A percentile compares a stretch with the other conserved stretches of the same genome.
Conservation (phyloP, 2,329 filamentous ascomycete species). For the Colletotrichum theobromicola region DNA sequence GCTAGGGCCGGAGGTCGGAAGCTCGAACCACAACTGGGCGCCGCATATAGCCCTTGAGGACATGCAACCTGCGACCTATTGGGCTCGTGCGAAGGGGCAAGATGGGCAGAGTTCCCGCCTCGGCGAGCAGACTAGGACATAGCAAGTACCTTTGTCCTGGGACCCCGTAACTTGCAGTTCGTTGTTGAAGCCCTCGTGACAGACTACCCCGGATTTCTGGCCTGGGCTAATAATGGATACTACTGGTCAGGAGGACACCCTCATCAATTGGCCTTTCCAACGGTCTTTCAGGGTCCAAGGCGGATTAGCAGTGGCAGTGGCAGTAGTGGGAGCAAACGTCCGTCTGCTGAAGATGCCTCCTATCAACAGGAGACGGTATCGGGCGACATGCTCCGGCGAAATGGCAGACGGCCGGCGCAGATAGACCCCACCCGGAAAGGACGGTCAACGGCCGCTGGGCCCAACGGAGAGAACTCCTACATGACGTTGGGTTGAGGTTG, state of each 20-base stretch:
- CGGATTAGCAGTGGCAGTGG: background rate
- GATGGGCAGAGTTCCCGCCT: conserved; percentile 17
- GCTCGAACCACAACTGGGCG: background rate
- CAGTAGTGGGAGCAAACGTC: background rate
- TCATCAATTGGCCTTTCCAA: background rate
- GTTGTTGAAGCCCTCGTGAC: background rate
- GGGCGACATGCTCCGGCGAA: background rate
- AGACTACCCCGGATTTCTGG: background rate
- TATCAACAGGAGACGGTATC: background rate
- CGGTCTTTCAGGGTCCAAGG: background rate
- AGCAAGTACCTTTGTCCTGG: background rate
- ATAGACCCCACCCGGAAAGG: background rate
- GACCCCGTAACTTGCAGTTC: background rate
- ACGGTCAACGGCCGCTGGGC: background rate
- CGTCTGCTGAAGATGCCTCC: background rate
- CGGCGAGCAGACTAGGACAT: conserved; percentile 7
- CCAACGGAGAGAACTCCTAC: background rate
- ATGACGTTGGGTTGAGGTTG: conserved; percentile 2
- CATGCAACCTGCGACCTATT: background rate
- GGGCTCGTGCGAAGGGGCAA: conserved; percentile 13
- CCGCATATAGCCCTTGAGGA: conserved; percentile 8
- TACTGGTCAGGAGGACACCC: background rate
- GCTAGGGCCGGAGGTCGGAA: conserved; percentile 1
- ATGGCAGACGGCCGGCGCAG: background rate
- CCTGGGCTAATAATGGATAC: background rate